Evolutionary conservation across 1,284 basidiomycete genomes (phyloP).

Genomic region (Cutaneotrichosporon mucoides): DNA sequence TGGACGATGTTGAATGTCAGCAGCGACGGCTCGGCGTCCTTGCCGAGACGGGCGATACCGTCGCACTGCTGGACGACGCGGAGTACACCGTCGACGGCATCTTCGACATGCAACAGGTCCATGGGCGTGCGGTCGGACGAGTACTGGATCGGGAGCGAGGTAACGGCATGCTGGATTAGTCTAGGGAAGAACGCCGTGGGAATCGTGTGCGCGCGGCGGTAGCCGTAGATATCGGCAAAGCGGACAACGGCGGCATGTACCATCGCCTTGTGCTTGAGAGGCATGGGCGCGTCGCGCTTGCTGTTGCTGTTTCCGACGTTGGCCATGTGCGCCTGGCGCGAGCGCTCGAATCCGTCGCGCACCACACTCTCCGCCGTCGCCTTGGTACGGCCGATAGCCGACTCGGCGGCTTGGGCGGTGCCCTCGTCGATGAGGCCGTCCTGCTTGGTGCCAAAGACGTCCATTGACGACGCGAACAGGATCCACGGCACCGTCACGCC

Average conservation of each 20-base stretch:
- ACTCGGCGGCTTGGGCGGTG: conserved; percentile 19
- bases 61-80: conserved; percentile 14
- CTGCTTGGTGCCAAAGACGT: conserved; percentile 32
- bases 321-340: neutral
- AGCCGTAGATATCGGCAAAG: conserved; percentile 45
- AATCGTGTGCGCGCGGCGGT: conserved; percentile 24
- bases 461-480: conserved; percentile 37
- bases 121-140: conserved; percentile 30
- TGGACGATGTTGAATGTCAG: conserved; percentile 39
- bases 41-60: neutral
- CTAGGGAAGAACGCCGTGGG: conserved; percentile 38
- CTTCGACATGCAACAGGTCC: conserved; percentile 41
- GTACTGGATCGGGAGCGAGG: conserved; percentile 43
- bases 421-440: conserved; percentile 19
- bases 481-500: conserved; percentile 34
- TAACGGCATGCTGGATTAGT: conserved; percentile 36
- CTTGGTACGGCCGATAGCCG: conserved; percentile 39
- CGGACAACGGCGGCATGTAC: conserved; percentile 30
- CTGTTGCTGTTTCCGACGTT: neutral
- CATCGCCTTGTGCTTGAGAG: neutral
- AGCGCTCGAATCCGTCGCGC: conserved; percentile 9
- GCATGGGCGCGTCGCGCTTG: neutral
- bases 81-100: conserved; percentile 35
- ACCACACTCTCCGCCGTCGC: conserved; percentile 32
- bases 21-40: conserved; percentile 3